Base-by-base conservation (phyloP, 805 yeast species). In the Candida loeiensis region DNA sequence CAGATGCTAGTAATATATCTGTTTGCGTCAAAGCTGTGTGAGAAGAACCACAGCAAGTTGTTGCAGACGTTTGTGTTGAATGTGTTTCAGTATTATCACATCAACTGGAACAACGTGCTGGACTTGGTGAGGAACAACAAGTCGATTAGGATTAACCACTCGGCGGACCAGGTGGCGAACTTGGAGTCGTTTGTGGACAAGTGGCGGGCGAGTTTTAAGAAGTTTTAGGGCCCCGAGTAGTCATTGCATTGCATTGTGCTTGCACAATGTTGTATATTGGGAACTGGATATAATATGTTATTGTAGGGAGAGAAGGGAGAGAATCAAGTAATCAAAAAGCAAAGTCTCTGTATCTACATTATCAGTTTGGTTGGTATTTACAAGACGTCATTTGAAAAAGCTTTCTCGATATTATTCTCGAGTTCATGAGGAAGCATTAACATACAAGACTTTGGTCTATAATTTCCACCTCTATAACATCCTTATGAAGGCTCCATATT, bases 1-100 rank as follows among this genome's bases (percentile, higher is more conserved):
- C 71, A 66, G 38, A 46, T 64, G 39, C 46, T 66, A 16, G 52
- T 64, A 15, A 49, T 64, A 8, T 64, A 63, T 48, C 55, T 67
- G 13, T 55, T 56, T 37, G 63, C 70, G n/a, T 18, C 44, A 3
- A 62, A 61, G 40, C 58, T 61, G 20, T 59, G 53, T 31, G 38
- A 46, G 12, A 58, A 57, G 42, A 63, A 66, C 35, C 53, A 53
- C 33, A 24, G 50, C 17, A 65, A 57, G 43, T 45, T 67, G 12
- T 37, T 58, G 35, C 64, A 66, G 43, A 53, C 66, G 17, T 63
- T 65, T 29, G 46, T 60, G 42, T 46, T 65, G 40, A 55, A 58
- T 1, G 46, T 68, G 4, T 59, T 66, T 43, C 56, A 59, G 35
- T 69, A 54, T 47, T 67, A 69, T 48, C 74, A 69, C 46, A 59